Evolutionary conservation across 345 rosid species (phyloP), one percentile per base, ranked within the genome.

Genomic region (Salix exigua): DNA sequence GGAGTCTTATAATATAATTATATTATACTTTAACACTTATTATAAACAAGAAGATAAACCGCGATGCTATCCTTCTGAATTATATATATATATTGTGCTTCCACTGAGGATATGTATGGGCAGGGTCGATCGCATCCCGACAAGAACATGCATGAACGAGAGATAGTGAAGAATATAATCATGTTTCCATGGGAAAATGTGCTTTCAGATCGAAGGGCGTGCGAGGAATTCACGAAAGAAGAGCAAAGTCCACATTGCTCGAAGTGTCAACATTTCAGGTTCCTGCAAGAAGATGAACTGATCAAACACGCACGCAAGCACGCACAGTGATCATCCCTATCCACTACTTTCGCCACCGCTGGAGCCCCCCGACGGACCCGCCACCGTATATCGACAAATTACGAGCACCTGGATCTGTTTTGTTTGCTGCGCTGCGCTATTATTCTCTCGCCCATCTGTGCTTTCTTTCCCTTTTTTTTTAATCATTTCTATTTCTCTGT

Each of bases 311-410:
- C n/a, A n/a, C n/a, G n/a, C 40, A 31, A 8, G 4, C 63, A 1
- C 8, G 2, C 63, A 2, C 65, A 19, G 26, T 55, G 73, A 53
- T 53, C 66, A 58, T 40, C 79, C 79, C 79, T 55, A 31, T 70
- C 80, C 80, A 71, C 80, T 77, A 3, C 71, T 77, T 77, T 63
- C 16, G 21, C 11, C n/a, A 1, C 64, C 23, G 60, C 1, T 70
- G 61, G 55, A 48, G n/a, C 75, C 63, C 48, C 35, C 28, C 0
- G 12, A 3, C 17, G 26, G 63, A 11, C 61, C 58, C 7, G 14
- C 9, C 19, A 18, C 16, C 23, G 21, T 33, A n/a, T 53, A 30
- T 11, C 6, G 48, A 55, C 75, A 12, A 72, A 17, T 21, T 11
- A 14, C 23, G 21, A 13, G 35, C 66, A 16, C 46, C 46, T 40